phyloP scores from a whole-genome alignment of 2,329 filamentous ascomycete genomes.

The Clonostachys rosea region DNA sequence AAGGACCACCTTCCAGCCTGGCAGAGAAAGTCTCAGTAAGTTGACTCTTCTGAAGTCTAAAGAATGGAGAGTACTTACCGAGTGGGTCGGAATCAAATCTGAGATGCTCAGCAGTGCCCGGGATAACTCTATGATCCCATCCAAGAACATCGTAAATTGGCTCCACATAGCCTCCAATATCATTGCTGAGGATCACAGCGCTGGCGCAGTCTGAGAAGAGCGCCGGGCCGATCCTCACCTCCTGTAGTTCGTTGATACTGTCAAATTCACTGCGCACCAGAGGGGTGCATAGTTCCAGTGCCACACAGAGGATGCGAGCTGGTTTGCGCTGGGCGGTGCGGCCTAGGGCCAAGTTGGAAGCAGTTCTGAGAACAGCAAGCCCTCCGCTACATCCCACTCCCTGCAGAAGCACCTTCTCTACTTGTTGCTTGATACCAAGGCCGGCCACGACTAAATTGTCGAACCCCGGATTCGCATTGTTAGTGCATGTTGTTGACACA shows the following conservation, averaged over 20 bases:
- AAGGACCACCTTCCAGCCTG: slow-evolving; percentile 63
- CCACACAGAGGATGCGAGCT: slow-evolving; percentile 60
- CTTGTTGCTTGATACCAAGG: slow-evolving; percentile 49
- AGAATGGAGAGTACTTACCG: slow-evolving; percentile 30
- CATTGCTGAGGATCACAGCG: slow-evolving; percentile 60
- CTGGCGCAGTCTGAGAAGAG: slow-evolving; percentile 71
- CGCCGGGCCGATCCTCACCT: slow-evolving; percentile 60
- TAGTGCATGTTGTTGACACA: slow-evolving; percentile 64
- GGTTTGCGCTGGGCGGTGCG: slow-evolving; percentile 52
- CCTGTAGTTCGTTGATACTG: slow-evolving; percentile 51
- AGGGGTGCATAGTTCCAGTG: slow-evolving; percentile 58
- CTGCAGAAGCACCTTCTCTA: slow-evolving; percentile 62
- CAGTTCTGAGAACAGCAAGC: slow-evolving; percentile 56
- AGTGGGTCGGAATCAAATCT: slow-evolving; percentile 61
- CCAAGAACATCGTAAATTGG: slow-evolving; percentile 57
- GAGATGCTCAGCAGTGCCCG: slow-evolving; percentile 56
- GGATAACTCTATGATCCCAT: slow-evolving; percentile 60
- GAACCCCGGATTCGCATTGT: slow-evolving; percentile 65
- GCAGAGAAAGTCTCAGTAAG: no score
- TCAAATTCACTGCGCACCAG: slow-evolving; percentile 62
- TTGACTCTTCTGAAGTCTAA: not conserved
- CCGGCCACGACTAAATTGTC: slow-evolving; percentile 59
- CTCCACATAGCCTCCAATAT: slow-evolving; percentile 39
- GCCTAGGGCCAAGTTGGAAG: slow-evolving; percentile 61
- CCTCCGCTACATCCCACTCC: slow-evolving; percentile 64